phyloP scores from a whole-genome alignment of 164 flowering plant species.

The Magnolia officinalis region DNA sequence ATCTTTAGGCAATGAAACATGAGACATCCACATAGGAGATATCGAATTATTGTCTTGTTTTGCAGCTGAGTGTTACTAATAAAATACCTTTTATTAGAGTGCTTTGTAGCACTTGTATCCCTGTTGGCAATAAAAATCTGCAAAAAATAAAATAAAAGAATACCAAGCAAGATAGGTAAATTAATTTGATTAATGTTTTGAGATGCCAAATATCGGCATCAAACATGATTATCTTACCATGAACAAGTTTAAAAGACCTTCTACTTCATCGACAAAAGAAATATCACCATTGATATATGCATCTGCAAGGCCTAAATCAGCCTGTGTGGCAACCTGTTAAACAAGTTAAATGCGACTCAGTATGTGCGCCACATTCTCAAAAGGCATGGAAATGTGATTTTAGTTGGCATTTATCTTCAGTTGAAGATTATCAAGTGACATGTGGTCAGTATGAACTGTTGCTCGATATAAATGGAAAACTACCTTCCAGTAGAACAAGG shows the following conservation, averaged over 20 bases:
- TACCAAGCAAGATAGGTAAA: conserved; percentile 2
- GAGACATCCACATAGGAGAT: not conserved
- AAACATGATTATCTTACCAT: conserved; percentile 37
- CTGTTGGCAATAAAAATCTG: conserved; percentile 81
- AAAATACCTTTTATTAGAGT: conserved; percentile 50
- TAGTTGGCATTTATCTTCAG: not conserved
- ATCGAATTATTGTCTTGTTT: not conserved
- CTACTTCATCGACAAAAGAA: conserved; percentile 73
- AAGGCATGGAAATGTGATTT: not conserved
- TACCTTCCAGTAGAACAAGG: conserved; percentile 96
- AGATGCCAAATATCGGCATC: not conserved
- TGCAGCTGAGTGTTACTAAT: not conserved
- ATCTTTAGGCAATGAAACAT: not conserved
- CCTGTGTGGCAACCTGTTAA: conserved; percentile 69
- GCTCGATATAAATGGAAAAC: not conserved
- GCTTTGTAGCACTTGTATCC: conserved; percentile 40
- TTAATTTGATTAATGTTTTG: not conserved
- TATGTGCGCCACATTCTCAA: not conserved
- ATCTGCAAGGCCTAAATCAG: conserved; percentile 97
- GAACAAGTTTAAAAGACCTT: conserved; percentile 72
- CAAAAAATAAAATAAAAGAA: conserved; percentile 9
- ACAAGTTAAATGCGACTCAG: not conserved
- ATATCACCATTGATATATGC: conserved; percentile 86
- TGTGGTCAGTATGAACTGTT: not conserved
- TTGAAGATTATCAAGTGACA: not conserved